Evolutionary conservation across 306 rosid genomes (phyloP), one percentile per base, ranked within the genome.

Genomic region (Trifolium subterraneum): DNA sequence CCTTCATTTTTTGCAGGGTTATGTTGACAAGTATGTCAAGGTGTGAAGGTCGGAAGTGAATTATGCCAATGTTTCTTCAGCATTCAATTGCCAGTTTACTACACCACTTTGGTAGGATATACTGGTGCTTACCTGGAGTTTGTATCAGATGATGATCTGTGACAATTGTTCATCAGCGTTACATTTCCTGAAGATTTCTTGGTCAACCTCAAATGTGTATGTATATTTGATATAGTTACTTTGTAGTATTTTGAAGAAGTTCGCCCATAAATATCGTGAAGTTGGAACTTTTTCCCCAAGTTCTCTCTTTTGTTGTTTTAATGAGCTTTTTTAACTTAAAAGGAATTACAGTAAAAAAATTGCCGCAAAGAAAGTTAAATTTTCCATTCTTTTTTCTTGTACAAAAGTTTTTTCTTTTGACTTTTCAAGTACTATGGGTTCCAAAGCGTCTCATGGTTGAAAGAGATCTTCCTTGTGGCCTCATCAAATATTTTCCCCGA

Each of bases 11-110:
- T 35, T 83, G 75, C 91, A 91, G 96, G 95, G 96, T 72, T 91
- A 91, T 80, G 97, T 91, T 60, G 96, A 91, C 50, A 91, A 91
- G 82, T 90, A 84, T 75, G 93, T 90, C 72, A 88, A 90, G 81
- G 83, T 78, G 33, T 90, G 80, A 81, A 55, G 52, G 23, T 25
- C 16, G 74, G 47, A 52, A 31, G 73, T 50, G 55, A 48, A 48
- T 44, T 14, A 39, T 65, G 62, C 39, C 36, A 35, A 41, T 59
- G 52, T 69, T 69, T 70, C 63, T 67, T 68, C 70, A 65, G 50
- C 64, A 65, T 72, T 22, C 41, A 14, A 55, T 64, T 42, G 74
- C 68, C 68, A 38, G 60, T 55, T 51, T 78, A 81, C 35, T 78
- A 81, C 35, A 67, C 70, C 70, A 73, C 70, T 74, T 78, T n/a